Percentiles rank a stretch among this genome's conserved stretches.
Evolutionary conservation across 257 asterid species (phyloP).

Genomic region (Petunia axillaris): DNA sequence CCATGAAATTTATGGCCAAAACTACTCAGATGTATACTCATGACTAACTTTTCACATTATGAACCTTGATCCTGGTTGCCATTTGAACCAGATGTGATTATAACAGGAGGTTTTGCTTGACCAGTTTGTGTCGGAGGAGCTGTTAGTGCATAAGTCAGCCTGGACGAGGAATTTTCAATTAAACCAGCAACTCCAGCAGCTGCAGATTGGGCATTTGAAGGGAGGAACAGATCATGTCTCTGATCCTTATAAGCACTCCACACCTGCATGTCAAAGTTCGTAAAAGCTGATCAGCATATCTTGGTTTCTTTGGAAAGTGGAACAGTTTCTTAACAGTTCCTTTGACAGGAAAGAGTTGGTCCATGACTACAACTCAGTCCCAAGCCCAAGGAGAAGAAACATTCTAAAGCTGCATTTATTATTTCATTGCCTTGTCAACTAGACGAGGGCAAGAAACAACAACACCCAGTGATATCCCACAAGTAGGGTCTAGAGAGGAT

Average conservation of each 20-base stretch:
- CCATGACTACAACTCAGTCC: constrained; percentile 5
- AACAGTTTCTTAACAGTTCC: neutral
- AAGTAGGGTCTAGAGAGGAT: too few species aligned
- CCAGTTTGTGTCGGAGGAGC: constrained; percentile 72
- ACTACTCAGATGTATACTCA: constrained; percentile 4
- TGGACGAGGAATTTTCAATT: constrained; percentile 80
- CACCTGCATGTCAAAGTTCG: constrained; percentile 52
- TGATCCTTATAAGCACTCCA: constrained; percentile 99
- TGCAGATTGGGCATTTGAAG: constrained; percentile 96
- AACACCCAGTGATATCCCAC: too few species aligned
- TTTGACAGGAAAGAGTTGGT: neutral
- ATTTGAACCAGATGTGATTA: constrained; percentile 48
- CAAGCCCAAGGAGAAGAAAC: neutral
- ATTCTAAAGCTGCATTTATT: neutral
- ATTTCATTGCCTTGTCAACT: neutral
- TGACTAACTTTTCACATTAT: neutral
- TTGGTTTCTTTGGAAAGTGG: neutral
- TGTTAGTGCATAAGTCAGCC: constrained; percentile 77
- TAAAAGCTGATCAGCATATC: neutral
- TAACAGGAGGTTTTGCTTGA: constrained; percentile 49
- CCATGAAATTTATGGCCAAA: neutral
- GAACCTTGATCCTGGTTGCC: constrained; percentile 43
- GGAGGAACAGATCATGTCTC: constrained; percentile 95
- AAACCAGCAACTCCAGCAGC: constrained; percentile 99
- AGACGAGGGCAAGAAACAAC: neutral